A percentile compares a stretch with the other conserved stretches of the same genome.
Conservation (phyloP, 768 basidiomycete genomes). For the Naematelia aurantialba region DNA sequence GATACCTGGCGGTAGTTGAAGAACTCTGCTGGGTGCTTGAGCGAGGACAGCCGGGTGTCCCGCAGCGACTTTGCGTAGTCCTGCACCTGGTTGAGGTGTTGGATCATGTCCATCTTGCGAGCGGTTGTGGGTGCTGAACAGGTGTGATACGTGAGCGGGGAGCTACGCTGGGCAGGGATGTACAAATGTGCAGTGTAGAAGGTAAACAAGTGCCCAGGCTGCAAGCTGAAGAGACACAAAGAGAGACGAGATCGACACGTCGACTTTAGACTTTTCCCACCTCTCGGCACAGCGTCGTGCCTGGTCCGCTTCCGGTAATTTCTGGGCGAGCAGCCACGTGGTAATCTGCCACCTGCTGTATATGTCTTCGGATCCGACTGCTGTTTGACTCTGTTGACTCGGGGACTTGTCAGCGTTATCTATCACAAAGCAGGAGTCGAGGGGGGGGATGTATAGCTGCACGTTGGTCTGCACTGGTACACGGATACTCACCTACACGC, state of each 20-base stretch:
- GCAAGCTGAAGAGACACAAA: no score
- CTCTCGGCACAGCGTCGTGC: background rate
- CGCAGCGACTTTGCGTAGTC: constrained; percentile 33
- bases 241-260: background rate
- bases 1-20: constrained; percentile 35
- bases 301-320: background rate
- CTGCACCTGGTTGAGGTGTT: constrained; percentile 31
- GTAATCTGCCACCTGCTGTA: background rate
- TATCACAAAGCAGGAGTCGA: background rate
- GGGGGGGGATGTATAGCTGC: no score
- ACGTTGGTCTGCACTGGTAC: no score
- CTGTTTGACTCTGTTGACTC: background rate
- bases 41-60: constrained; percentile 30
- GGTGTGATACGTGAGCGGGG: no score
- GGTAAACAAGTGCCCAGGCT: no score
- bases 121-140: no score
- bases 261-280: background rate
- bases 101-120: constrained; percentile 37
- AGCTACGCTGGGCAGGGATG: no score
- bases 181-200: no score
- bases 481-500: background rate
- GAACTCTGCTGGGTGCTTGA: constrained; percentile 42
- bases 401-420: no score
- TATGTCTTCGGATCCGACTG: background rate
- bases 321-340: background rate